Evolutionary conservation across 306 rosid species (phyloP), one percentile per base, ranked within the genome.

Genomic region (Hippophae gyantsensis): DNA sequence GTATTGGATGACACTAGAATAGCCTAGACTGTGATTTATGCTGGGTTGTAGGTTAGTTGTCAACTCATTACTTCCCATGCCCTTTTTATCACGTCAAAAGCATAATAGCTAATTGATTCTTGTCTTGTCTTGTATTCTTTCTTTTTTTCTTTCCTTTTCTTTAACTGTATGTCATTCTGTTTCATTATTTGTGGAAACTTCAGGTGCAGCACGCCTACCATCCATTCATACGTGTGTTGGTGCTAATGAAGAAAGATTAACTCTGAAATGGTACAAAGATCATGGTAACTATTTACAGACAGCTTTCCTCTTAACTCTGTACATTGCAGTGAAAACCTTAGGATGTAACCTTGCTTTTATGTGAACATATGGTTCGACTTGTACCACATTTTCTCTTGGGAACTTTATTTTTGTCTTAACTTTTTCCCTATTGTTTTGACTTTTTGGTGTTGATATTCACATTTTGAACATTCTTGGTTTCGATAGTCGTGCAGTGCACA

Each of bases 211-310:
- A 38, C 86, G 90, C 52, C 96, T 92, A 73, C 96, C 99, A 73
- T 79, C 95, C 58, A 88, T 92, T 74, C 96, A 92, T 76, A 92
- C 96, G 52, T 92, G 99, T 72, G 96, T 92, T 40, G 99, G 96
- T 66, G 93, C 86, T 26, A 80, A 88, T 73, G 90, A 84, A 80
- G 99, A 92, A 79, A 85, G 94, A 68, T 73, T 92, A 60, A 88
- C 96, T 63, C 89, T 95, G 14, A 88, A 92, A 74, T 88, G 99
- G 99, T 92, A 92, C 60, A 85, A 74, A 70, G 99, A 92, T 66
- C 79, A 92, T 60, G 96, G 99, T 84, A 88, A 85, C 73, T 68
- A 72, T 78, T 55, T 68, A 42, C 46, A 71, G 55, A 62, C 43
- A 6, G 72, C 48, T 48, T 47, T 8, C 43, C 60, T 55, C 52